Base-by-base conservation (phyloP, 1,284 basidiomycete species). In the Cystobasidium slooffiae region DNA sequence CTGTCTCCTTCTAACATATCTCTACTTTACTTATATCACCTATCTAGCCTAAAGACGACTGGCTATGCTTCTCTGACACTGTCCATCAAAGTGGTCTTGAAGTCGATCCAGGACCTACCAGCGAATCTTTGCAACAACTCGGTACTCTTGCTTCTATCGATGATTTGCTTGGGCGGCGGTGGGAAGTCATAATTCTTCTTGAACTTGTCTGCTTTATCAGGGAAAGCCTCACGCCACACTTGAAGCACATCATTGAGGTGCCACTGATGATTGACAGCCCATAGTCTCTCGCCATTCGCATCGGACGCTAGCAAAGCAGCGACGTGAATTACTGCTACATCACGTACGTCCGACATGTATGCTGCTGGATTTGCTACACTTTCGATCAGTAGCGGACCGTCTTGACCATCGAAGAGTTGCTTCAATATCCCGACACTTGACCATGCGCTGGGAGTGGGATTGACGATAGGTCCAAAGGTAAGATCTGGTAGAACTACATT, bases 271-370 rank as follows among this genome's bases (percentile, higher is more conserved):
- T 7, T 10, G 9, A 37, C 44, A 12, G 59, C 39, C 59, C 59
- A 61, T 61, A 61, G 31, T 24, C 59, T 61, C 20, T 61, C 2
- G 41, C n/a, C 39, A 12, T 61, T 37, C 12, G 39, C 44, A 9
- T 43, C 6, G n/a, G 44, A 18, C 16, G 41, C 59, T 6, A 61
- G 39, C 18, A 74, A 58, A 43, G 68, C 68, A 39, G 63, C 68
- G n/a, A 72, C 52, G 46, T 72, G 68, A 39, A 72, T 20, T 5
- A 31, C 51, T 10, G 68, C 68, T 18, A 37, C 59, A 41, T 72
- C 68, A 12, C 47, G 37, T 9, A 66, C 59, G n/a, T 68, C 49
- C n/a, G 49, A 44, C 20, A 47, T 49, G 31, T 46, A 72, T 20
- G 6, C 14, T 16, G 63, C 43, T 37, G 22, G 20, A n/a, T 46